Percentiles rank a stretch among this genome's conserved stretches.
Evolutionary conservation across 306 rosid species (phyloP).

Genomic region (Pyrus pyrifolia): DNA sequence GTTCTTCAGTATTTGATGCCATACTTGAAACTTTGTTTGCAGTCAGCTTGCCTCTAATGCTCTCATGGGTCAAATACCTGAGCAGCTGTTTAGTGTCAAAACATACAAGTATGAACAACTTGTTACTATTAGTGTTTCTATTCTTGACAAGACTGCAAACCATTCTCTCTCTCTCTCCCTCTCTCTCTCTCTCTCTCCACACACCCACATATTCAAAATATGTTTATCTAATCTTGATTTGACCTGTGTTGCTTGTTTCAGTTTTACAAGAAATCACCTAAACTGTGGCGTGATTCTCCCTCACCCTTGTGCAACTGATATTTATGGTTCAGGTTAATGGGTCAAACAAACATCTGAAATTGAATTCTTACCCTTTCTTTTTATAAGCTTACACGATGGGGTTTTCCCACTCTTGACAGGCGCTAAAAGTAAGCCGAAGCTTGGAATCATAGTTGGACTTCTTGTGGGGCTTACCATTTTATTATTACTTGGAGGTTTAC

Average conservation of each 20-base stretch:
- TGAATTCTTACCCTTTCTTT: neutral
- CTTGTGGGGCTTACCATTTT: constrained; percentile 43
- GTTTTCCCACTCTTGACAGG: constrained; percentile 40
- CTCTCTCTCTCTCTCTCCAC: neutral
- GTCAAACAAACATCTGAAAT: neutral
- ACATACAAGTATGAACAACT: constrained; percentile 69
- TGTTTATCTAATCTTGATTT: neutral
- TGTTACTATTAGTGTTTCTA: no score
- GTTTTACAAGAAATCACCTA: constrained; percentile 81
- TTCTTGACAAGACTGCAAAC: neutral
- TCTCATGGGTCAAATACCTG: constrained; percentile 75
- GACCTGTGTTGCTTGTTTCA: constrained; percentile 34
- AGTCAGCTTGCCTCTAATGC: constrained; percentile 67
- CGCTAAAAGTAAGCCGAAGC: constrained; percentile 43
- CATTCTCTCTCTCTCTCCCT: neutral
- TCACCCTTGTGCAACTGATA: constrained; percentile 46
- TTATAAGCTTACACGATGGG: constrained; percentile 16
- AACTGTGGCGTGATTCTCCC: constrained; percentile 47
- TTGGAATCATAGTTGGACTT: constrained; percentile 68
- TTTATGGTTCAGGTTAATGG: constrained; percentile 53
- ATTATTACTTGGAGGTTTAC: constrained; percentile 45
- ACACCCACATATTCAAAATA: neutral
- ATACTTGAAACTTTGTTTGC: constrained; percentile 40
- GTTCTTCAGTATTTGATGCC: constrained; percentile 27
- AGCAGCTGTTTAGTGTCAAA: constrained; percentile 38